phyloP scores from a whole-genome alignment of 202 grass and related monocot genomes.

The Schoenoplectus tabernaemontani region DNA sequence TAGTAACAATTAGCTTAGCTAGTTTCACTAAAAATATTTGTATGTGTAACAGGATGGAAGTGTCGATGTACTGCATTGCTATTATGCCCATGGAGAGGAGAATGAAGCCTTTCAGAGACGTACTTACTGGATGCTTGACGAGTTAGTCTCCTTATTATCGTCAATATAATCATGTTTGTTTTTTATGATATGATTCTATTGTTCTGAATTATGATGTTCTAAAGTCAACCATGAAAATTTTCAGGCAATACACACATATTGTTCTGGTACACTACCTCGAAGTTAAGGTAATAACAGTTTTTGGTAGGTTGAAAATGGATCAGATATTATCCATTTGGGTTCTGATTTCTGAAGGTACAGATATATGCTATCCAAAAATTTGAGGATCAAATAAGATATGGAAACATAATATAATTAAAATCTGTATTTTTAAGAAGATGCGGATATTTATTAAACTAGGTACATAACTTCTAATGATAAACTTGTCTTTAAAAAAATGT shows the following conservation, averaged over 20 bases:
- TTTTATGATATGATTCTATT: constrained; percentile 11
- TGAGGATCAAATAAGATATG: too few species aligned
- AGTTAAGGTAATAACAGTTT: constrained; percentile 57
- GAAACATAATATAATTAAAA: background rate
- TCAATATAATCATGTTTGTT: background rate
- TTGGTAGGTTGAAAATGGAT: background rate
- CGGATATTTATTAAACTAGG: background rate
- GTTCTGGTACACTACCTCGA: constrained; percentile 98
- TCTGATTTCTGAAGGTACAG: background rate
- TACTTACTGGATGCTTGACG: constrained; percentile 96
- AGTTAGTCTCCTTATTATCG: constrained; percentile 45
- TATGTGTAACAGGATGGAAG: constrained; percentile 56
- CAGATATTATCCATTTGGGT: background rate
- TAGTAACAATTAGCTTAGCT: background rate
- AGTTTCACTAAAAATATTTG: background rate
- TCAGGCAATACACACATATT: constrained; percentile 87
- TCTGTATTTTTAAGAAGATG: background rate
- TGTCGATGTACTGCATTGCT: constrained; percentile 99
- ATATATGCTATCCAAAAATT: background rate
- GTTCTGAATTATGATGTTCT: constrained; percentile 6
- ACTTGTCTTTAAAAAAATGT: background rate
- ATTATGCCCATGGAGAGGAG: constrained; percentile 96
- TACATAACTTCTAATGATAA: background rate
- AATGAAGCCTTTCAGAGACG: constrained; percentile 86
- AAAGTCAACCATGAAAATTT: constrained; percentile 29